These are phyloP conservation scores for Beauveria rudraprayagi DNA, from an alignment of 2,329 filamentous ascomycete species.

Conservation along the genomic window DNA sequence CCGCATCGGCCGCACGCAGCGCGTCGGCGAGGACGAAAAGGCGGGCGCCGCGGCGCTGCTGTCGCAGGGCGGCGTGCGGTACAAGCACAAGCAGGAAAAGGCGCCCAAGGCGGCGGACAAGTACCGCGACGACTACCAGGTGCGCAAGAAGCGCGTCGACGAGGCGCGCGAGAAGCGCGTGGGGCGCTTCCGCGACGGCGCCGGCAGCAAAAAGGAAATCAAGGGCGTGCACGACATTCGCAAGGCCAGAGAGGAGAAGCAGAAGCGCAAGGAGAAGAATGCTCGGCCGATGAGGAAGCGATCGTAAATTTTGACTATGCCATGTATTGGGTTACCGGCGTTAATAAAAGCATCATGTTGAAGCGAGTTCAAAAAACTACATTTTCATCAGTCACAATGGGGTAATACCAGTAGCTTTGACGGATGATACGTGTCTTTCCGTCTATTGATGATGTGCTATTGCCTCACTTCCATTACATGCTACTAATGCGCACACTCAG, in stretches of 20 bases:
- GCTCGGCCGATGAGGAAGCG: constrained; percentile 64
- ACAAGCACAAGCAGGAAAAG: constrained; percentile 78
- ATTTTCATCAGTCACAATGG: neutral
- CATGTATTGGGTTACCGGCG: neutral
- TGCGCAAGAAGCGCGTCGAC: constrained; percentile 80
- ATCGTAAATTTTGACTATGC: neutral
- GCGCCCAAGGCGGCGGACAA: constrained; percentile 93
- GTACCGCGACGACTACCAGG: constrained; percentile 82
- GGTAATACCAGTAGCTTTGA: neutral
- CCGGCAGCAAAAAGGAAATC: constrained; percentile 68
- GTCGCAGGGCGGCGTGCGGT: constrained; percentile 38
- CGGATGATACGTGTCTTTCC: neutral
- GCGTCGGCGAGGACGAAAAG: constrained; percentile 73
- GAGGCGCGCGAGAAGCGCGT: constrained; percentile 80
- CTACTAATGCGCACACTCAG: neutral
- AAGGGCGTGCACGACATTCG: constrained; percentile 77
- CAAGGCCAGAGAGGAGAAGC: constrained; percentile 69
- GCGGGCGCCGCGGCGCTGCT: constrained; percentile 17
- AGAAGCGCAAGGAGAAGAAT: constrained; percentile 79
- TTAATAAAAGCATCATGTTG: neutral
- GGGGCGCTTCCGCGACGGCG: constrained; percentile 64
- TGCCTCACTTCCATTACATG: neutral
- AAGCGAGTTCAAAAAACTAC: neutral
- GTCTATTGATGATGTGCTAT: neutral
- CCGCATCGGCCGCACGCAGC: constrained; percentile 68